Evolutionary conservation across 2,329 filamentous ascomycete species (phyloP), one percentile per base, ranked within the genome.

Genomic region (Sphaerostilbella broomeana): DNA sequence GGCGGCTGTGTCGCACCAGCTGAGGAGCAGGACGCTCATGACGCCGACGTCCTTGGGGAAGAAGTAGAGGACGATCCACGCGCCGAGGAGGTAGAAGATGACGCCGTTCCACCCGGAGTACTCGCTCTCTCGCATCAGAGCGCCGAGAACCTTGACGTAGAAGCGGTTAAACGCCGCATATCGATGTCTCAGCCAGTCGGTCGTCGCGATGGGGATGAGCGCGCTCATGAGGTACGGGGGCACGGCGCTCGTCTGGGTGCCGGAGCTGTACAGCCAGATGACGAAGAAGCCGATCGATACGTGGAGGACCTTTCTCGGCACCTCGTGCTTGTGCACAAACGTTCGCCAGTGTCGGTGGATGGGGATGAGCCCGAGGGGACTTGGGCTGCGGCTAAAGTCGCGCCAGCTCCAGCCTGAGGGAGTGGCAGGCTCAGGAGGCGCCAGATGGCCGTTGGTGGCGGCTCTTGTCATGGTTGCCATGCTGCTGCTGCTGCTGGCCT

Each of bases 1-100:
- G 35, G 92, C 92, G 24, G 92, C 92, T 1, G 92, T 97, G 61
- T 98, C 92, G 64, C 92, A 98, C 92, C 92, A 98, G 57, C 86
- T 94, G 17, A 98, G 77, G 27, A 98, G 75, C 53, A 98, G 70
- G 29, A 97, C 84, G 45, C 84, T 81, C 70, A 97, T 83, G 34
- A 94, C 83, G 6, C 83, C 88, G 17, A 98, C 76, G 54, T 98
- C 92, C 66, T 97, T 98, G 47, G 89, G 87, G 60, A 94, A 87
- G 60, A 86, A 87, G 50, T 78, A 78, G 49, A 97, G 76, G 12
- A 90, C 87, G 21, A 81, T 73, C 79, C 88, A 95, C 19, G 88
- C 82, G 41, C 92, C 92, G 6, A 95, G 75, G 8, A 98, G 77
- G 63, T 97, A 98, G 70, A 86, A 95, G 50, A 98, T 94, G 51